These are phyloP conservation scores for Penicillium sp. DNA, from an alignment of 2,329 filamentous ascomycete genomes.

Conservation along the genomic window DNA sequence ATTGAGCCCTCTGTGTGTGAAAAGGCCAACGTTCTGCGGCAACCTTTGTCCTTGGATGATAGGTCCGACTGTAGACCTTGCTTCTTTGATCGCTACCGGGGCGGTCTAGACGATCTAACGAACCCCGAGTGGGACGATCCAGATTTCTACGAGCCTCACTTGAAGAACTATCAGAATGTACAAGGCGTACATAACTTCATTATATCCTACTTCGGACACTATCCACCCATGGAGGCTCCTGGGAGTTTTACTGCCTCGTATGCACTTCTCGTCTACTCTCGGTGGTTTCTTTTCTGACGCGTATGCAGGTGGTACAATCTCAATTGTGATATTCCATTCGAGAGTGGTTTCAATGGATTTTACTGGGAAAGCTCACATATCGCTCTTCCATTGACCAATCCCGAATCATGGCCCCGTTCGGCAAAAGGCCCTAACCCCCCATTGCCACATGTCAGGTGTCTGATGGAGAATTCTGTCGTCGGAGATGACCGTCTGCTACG, in stretches of 20 bases:
- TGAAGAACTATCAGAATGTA: not conserved
- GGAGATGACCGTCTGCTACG: not conserved
- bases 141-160: not conserved
- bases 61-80: not conserved
- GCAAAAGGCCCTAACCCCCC: not conserved
- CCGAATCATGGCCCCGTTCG: not conserved
- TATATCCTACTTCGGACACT: not conserved
- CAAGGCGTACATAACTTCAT: not conserved
- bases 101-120: not conserved
- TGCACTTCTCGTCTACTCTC: not conserved
- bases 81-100: not conserved
- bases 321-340: not conserved
- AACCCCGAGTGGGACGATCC: not conserved
- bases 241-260: not conserved
- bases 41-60: not conserved
- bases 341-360: not conserved
- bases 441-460: not conserved
- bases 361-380: not conserved
- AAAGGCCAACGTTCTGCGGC: not conserved
- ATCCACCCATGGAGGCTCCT: not conserved
- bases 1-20: not conserved
- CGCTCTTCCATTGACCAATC: not conserved
- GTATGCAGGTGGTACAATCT: not conserved
- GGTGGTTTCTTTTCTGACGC: not conserved
- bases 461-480: not conserved